Base-by-base conservation (phyloP, 805 yeast genomes). In the Cyberlindnera amylophila region DNA sequence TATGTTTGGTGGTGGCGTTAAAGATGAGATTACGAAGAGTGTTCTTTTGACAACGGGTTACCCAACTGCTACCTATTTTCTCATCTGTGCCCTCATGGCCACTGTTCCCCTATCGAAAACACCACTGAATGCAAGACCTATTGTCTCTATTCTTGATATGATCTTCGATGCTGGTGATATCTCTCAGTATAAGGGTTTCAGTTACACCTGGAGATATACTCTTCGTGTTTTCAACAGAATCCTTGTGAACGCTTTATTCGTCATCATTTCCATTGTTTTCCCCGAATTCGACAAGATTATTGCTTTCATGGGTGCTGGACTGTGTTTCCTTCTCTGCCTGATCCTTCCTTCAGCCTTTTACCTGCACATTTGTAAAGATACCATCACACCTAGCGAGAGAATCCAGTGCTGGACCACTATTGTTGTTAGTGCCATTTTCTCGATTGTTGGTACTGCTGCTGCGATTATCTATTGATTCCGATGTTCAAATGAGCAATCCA, bases 201-300 rank as follows among this genome's bases (percentile, higher is more conserved):
- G 44, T 36, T 56, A 43, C 45, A 33, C 37, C 17, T 56, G 39
- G 58, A 61, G 34, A 50, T 51, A 28, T 18, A 32, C 16, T 13
- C 44, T 40, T 38, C 57, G 49, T 31, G 28, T 38, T 6, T 15
- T 43, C 4, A 44, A 45, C 35, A 66, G 76, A 30, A 26, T 75
- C 5, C 28, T 62, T 0, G 79, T 85, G n/a, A 82, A 84, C 55
- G 61, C 72, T 0, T 38, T 72, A 4, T 75, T 86, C 42, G 81
- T 85, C 17, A 44, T 66, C 4, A 63, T 83, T 38, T 80, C 95
- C 0, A 71, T 84, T 23, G 38, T 78, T 13, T 73, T 86, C 58
- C 91, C 93, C 4, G 83, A 80, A 41, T 89, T 89, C 59, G 96
- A 88, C 55, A 77, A 77, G 52, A 72, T 89, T 39, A 82, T 89